Conservation (phyloP, 768 basidiomycete species). For the Mycena haematopus region DNA sequence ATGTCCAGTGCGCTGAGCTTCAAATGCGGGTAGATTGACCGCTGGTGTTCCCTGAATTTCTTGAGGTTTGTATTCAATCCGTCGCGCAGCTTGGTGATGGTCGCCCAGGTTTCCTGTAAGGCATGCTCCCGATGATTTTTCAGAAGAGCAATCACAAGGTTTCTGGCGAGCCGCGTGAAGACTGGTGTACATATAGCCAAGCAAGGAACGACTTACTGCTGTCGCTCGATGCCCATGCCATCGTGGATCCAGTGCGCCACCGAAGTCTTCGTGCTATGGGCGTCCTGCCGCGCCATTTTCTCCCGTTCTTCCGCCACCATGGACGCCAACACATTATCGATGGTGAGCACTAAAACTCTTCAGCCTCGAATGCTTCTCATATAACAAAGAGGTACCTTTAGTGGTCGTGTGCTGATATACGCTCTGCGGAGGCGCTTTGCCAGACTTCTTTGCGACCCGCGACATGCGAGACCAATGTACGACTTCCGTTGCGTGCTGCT, state of each 20-base stretch:
- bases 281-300: not conserved
- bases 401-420: slow-evolving; percentile 16
- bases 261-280: not conserved
- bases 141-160: no score
- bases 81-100: no score
- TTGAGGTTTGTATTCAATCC: no score
- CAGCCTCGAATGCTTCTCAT: not conserved
- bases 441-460: not conserved
- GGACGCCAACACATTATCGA: slow-evolving; percentile 13
- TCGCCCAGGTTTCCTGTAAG: no score
- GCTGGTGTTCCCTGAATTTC: no score
- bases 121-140: no score
- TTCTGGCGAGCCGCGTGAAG: no score
- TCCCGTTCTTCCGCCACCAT: slow-evolving; percentile 11
- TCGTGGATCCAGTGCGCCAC: slow-evolving; percentile 20
- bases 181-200: no score
- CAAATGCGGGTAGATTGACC: no score
- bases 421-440: not conserved
- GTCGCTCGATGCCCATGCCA: slow-evolving; percentile 16
- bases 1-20: no score
- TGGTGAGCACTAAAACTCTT: slow-evolving; percentile 8
- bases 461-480: slow-evolving; percentile 10
- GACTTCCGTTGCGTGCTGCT: slow-evolving; percentile 15
- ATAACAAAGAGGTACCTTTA: not conserved
- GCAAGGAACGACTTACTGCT: slow-evolving; percentile 22